phyloP scores from a whole-genome alignment of 345 rosid genomes.

The Microthlaspi erraticum region DNA sequence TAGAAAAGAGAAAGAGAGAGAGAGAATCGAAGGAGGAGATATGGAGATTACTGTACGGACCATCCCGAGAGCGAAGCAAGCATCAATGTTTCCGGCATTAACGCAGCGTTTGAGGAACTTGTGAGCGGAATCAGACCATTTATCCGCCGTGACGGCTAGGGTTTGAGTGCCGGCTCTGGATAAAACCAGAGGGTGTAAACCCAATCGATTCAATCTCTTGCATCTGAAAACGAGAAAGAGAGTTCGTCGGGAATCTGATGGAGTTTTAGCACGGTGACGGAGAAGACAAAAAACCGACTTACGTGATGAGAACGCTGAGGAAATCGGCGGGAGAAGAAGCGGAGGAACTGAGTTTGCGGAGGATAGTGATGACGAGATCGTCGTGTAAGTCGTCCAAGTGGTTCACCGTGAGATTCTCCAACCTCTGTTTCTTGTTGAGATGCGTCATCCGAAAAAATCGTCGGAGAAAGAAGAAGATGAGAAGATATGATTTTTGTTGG shows the following conservation, averaged over 20 bases:
- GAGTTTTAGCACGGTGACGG: background rate
- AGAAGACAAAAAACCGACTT: slow-evolving; percentile 23
- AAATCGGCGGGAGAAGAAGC: slow-evolving; percentile 66
- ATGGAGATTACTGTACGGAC: slow-evolving; percentile 42
- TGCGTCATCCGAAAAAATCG: slow-evolving; percentile 34
- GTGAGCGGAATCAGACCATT: slow-evolving; percentile 67
- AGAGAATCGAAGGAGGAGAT: background rate
- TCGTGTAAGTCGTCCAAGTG: slow-evolving; percentile 60
- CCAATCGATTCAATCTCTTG: slow-evolving; percentile 52
- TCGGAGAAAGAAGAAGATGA: slow-evolving; percentile 14
- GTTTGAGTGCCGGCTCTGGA: slow-evolving; percentile 50
- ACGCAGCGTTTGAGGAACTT: slow-evolving; percentile 58
- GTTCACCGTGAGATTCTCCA: slow-evolving; percentile 29
- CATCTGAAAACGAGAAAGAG: slow-evolving; percentile 50
- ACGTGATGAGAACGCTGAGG: slow-evolving; percentile 55
- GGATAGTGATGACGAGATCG: slow-evolving; percentile 60
- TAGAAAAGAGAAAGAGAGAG: background rate
- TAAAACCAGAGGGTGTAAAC: slow-evolving; percentile 52
- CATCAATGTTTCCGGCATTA: slow-evolving; percentile 61
- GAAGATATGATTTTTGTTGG: background rate
- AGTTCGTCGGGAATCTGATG: background rate
- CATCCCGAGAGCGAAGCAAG: slow-evolving; percentile 70
- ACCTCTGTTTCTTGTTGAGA: slow-evolving; percentile 46
- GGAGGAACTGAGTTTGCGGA: slow-evolving; percentile 58
- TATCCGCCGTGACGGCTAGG: slow-evolving; percentile 52